Conservation (phyloP, 2,329 filamentous ascomycete species). For the Fusarium scirpi region DNA sequence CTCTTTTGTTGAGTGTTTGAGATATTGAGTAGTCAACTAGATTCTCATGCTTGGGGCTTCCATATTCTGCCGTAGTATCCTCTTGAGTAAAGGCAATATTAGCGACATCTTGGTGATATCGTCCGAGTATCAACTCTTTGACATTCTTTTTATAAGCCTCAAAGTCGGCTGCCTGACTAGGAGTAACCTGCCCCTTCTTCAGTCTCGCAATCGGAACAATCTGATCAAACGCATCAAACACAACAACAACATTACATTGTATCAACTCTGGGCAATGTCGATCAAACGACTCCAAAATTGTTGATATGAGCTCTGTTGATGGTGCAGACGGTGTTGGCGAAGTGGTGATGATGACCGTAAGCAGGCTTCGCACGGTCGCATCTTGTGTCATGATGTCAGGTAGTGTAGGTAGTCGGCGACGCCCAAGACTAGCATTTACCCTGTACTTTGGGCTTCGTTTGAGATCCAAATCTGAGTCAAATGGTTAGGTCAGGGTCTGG, state of each 20-base stretch:
- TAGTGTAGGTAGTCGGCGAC: not conserved
- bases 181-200: conserved; percentile 66
- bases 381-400: conserved; percentile 21
- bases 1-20: conserved; percentile 50
- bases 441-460: conserved; percentile 14
- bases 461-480: conserved; percentile 9
- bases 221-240: conserved; percentile 65
- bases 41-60: conserved; percentile 53
- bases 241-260: conserved; percentile 60
- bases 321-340: conserved; percentile 67
- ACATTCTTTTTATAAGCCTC: conserved; percentile 61
- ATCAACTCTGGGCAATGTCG: conserved; percentile 56
- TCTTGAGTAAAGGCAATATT: conserved; percentile 13
- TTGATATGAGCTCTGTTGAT: conserved; percentile 62
- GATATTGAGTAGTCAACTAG: conserved; percentile 53
- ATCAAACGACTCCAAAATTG: conserved; percentile 60
- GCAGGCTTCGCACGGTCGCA: conserved; percentile 1
- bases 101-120: conserved; percentile 12
- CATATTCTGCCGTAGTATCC: conserved; percentile 59
- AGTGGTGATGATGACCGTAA: conserved; percentile 62
- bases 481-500: conserved; percentile 1
- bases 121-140: conserved; percentile 53
- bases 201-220: conserved; percentile 58
- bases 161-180: conserved; percentile 57
- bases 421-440: conserved; percentile 23